Base-by-base conservation (phyloP, 257 asterid genomes). In the Craterostigma plantagineum region DNA sequence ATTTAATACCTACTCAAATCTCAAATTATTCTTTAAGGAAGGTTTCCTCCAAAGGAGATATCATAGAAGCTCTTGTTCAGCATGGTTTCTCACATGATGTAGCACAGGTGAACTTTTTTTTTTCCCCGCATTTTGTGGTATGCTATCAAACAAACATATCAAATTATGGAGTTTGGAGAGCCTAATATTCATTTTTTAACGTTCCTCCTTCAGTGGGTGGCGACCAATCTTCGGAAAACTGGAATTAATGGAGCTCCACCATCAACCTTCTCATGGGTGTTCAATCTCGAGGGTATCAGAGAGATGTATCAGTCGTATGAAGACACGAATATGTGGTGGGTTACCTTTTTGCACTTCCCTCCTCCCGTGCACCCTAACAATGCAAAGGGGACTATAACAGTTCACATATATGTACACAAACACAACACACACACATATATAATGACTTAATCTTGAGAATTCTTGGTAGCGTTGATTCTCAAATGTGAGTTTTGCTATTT, bases 281-380 rank as follows among this genome's bases (percentile, higher is more conserved):
- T 87, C 54, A 64, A 87, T 66, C 92, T 87, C 63, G 60, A 76
- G 18, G 97, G 97, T 38, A 71, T 86, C 50, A 56, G 90, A 10
- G 94, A 86, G 39, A 86, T 86, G 97, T 87, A 81, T 61, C 79
- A 71, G 55, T 87, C 95, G 14, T 87, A 87, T 42, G 97, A 87
- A 76, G 95, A 73, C 12, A 79, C 85, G 52, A 87, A 79, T 52
- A 18, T 79, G 53, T 87, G 95, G 95, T 78, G 67, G 58, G 56
- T 30, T 55, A 10, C 46, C 62, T 16, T 46, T n/a, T 49, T 12
- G n/a, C 41, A 30, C 8, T 33, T 16, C 38, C 30, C 15, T 5
- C 30, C 30, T 23, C 30, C 30, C 30, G 6, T 23, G 30, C 30
- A 23, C 30, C 30, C 4, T 23, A 23, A 23, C 6, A 23, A 23